A percentile compares a stretch with the other conserved stretches of the same genome.
Evolutionary conservation across 2,329 filamentous ascomycete species (phyloP).

Genomic region (Fusarium humuli): DNA sequence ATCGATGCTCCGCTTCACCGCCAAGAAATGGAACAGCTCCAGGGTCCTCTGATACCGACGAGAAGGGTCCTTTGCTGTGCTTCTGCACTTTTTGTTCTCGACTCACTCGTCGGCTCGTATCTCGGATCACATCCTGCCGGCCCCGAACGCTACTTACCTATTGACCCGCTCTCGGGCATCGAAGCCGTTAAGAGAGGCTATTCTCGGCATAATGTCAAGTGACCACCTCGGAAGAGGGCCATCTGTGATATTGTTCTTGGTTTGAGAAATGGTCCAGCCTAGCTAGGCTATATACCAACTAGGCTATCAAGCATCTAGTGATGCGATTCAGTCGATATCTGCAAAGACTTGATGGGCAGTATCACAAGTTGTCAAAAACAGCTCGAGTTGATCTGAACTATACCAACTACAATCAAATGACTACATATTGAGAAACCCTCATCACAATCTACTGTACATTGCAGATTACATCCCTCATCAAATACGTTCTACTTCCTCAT

Average conservation of each 20-base stretch:
- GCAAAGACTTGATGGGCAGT: background rate
- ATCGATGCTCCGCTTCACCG: slow-evolving; percentile 27
- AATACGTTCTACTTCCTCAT: background rate
- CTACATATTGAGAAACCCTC: background rate
- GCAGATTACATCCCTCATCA: background rate
- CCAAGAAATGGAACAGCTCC: slow-evolving; percentile 26
- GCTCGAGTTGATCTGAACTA: background rate
- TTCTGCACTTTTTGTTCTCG: background rate
- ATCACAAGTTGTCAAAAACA: background rate
- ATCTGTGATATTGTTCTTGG: background rate
- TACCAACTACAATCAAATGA: background rate
- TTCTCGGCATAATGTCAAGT: slow-evolving; percentile 20
- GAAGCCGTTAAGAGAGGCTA: slow-evolving; percentile 20
- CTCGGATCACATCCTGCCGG: slow-evolving; percentile 14
- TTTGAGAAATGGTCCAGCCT: background rate
- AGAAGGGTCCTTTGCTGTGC: background rate
- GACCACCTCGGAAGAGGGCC: background rate
- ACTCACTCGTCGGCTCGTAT: slow-evolving; percentile 1
- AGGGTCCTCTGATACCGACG: slow-evolving; percentile 23
- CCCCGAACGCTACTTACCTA: slow-evolving; percentile 6
- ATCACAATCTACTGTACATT: background rate
- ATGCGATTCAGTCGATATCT: background rate
- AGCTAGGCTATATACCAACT: background rate
- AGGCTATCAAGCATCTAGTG: background rate
- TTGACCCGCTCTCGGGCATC: slow-evolving; percentile 36